Evolutionary conservation across 257 asterid species (phyloP).

Genomic region (Solanum phureja): DNA sequence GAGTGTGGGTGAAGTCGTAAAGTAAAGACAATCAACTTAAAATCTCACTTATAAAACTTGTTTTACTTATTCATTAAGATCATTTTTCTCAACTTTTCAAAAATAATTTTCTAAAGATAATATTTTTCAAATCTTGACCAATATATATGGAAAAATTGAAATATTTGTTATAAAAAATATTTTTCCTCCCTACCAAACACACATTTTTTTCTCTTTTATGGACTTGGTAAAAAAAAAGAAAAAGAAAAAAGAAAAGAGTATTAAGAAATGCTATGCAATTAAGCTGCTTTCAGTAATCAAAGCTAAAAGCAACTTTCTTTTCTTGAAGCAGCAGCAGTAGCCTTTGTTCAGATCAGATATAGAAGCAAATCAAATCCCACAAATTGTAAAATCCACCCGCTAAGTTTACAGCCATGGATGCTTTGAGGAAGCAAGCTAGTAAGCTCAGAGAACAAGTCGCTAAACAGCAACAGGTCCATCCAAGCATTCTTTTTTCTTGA

Average conservation of each 20-base stretch:
- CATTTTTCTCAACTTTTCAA: background rate
- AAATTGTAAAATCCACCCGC: background rate
- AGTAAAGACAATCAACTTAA: background rate
- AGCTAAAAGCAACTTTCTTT: background rate
- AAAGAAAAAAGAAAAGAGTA: background rate
- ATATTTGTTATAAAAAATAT: no score
- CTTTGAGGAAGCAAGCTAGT: constrained; percentile 86
- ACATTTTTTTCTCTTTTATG: background rate
- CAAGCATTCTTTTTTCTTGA: background rate
- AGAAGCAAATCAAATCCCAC: background rate
- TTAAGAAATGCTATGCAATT: background rate
- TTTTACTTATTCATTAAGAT: no score
- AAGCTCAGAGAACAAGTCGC: constrained; percentile 92
- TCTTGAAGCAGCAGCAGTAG: background rate
- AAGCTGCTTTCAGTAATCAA: background rate
- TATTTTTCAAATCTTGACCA: background rate
- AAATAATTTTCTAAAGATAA: no score
- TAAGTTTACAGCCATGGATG: constrained; percentile 44
- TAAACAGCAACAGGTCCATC: constrained; percentile 86
- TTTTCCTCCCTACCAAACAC: background rate
- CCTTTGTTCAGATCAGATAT: background rate
- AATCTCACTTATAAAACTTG: no score
- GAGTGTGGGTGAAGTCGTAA: no score
- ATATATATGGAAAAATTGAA: no score
- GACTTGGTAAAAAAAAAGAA: background rate